A percentile compares a stretch with the other conserved stretches of the same genome.
phyloP scores from a whole-genome alignment of 495 filamentous ascomycete species.

The Aspergillus saccharolyticus region DNA sequence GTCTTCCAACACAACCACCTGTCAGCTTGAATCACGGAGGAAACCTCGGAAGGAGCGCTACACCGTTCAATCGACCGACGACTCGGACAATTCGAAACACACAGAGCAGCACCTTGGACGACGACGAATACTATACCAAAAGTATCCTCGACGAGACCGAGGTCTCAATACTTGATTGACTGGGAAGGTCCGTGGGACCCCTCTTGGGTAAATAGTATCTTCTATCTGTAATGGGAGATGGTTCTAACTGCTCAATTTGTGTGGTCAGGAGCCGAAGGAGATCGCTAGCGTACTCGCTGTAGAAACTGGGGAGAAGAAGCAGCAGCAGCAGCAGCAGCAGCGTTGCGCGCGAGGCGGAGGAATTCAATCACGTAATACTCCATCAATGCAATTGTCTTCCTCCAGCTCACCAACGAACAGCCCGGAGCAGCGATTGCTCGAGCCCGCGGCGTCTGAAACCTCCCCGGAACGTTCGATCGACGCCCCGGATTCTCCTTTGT shows the following conservation, averaged over 20 bases:
- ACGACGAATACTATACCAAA: conserved; percentile 34
- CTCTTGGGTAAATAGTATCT: conserved; percentile 34
- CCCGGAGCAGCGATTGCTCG: conserved; percentile 2
- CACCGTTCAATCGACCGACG: conserved; percentile 13
- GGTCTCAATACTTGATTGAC: conserved; percentile 38
- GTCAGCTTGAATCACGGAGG: conserved; percentile 3
- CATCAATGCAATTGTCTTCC: conserved; percentile 1
- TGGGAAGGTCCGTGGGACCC: conserved; percentile 38
- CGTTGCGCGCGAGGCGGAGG: neutral
- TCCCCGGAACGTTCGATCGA: neutral
- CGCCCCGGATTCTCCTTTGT: conserved; percentile 15
- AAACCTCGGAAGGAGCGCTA: conserved; percentile 8
- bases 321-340: conserved; percentile 18
- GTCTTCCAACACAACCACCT: conserved; percentile 8
- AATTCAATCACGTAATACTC: neutral
- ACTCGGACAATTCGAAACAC: conserved; percentile 15
- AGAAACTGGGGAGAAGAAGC: conserved; percentile 30
- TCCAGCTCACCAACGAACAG: neutral
- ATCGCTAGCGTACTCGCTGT: conserved; percentile 34
- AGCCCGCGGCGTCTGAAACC: neutral
- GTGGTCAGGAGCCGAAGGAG: conserved; percentile 36
- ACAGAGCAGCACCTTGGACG: conserved; percentile 12
- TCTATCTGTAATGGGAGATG: neutral
- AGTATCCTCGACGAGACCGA: conserved; percentile 37
- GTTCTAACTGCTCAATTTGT: neutral